phyloP scores from a whole-genome alignment of 495 filamentous ascomycete genomes.

The Lichina pygmaea region DNA sequence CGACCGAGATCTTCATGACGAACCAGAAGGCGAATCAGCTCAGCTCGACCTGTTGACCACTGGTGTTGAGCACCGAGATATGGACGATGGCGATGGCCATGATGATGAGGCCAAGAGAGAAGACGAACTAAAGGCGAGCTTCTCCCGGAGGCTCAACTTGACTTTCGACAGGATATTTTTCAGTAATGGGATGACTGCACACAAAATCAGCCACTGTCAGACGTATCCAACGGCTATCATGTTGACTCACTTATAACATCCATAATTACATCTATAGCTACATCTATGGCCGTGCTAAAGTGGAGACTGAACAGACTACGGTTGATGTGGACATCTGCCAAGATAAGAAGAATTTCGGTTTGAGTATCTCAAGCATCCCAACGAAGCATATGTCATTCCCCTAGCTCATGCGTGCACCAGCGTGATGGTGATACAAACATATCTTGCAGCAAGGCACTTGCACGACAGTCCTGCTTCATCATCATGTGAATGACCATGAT shows the following conservation, averaged over 20 bases:
- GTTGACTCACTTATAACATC: too few species aligned
- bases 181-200: conserved; percentile 1
- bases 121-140: conserved; percentile 6
- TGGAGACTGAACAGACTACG: conserved; percentile 9
- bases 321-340: background rate
- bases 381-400: too few species aligned
- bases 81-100: conserved; percentile 7
- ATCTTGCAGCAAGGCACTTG: too few species aligned
- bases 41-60: background rate
- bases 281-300: conserved; percentile 15
- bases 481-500: too few species aligned
- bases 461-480: too few species aligned
- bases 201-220: too few species aligned
- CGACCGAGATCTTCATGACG: background rate
- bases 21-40: background rate
- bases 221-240: too few species aligned
- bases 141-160: conserved; percentile 2
- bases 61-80: background rate
- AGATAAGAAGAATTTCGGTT: too few species aligned
- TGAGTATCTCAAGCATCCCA: too few species aligned
- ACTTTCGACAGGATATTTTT: conserved; percentile 4
- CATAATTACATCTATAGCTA: conserved; percentile 18
- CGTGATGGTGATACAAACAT: too few species aligned
- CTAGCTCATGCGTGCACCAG: too few species aligned
- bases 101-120: conserved; percentile 6